phyloP scores from a whole-genome alignment of 2,329 filamentous ascomycete genomes.

The Ceratocystis huliohia region DNA sequence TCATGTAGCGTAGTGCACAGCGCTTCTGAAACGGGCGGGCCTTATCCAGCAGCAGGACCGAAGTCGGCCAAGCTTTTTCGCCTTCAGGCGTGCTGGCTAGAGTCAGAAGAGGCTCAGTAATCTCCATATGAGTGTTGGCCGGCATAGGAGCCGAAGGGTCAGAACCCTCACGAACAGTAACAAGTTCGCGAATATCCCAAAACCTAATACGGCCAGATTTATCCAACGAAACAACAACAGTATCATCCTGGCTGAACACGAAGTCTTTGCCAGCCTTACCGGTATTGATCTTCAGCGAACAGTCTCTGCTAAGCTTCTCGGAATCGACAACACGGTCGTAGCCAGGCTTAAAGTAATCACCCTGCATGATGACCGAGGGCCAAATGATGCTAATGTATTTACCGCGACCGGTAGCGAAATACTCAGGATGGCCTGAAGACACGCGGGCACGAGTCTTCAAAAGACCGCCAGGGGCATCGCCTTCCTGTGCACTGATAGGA shows the following conservation, averaged over 20 bases:
- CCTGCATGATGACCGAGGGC: slow-evolving; percentile 50
- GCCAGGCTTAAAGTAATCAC: slow-evolving; percentile 50
- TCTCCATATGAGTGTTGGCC: slow-evolving; percentile 51
- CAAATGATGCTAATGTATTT: slow-evolving; percentile 90
- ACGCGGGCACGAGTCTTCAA: slow-evolving; percentile 90
- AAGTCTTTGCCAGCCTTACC: slow-evolving; percentile 98
- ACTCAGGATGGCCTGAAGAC: slow-evolving; percentile 78
- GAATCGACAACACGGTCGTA: slow-evolving; percentile 66
- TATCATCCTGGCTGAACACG: slow-evolving; percentile 92
- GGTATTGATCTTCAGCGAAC: slow-evolving; percentile 83
- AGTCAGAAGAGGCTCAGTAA: slow-evolving; percentile 76
- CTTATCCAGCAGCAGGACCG: slow-evolving; percentile 92
- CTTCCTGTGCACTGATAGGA: slow-evolving; percentile 71
- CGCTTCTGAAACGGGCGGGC: slow-evolving; percentile 83
- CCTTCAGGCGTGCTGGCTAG: slow-evolving; percentile 73
- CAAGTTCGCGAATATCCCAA: slow-evolving; percentile 86
- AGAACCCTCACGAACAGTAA: slow-evolving; percentile 39
- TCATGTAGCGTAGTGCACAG: slow-evolving; percentile 81
- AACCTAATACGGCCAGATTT: slow-evolving; percentile 95
- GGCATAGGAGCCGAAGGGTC: slow-evolving; percentile 41
- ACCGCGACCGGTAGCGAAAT: slow-evolving; percentile 88
- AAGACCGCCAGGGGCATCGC: slow-evolving; percentile 80
- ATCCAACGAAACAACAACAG: slow-evolving; percentile 84
- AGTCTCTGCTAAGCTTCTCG: slow-evolving; percentile 74
- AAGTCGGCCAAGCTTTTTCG: slow-evolving; percentile 95